phyloP scores from a whole-genome alignment of 2,329 filamentous ascomycete species.

The Colletotrichum siamense region DNA sequence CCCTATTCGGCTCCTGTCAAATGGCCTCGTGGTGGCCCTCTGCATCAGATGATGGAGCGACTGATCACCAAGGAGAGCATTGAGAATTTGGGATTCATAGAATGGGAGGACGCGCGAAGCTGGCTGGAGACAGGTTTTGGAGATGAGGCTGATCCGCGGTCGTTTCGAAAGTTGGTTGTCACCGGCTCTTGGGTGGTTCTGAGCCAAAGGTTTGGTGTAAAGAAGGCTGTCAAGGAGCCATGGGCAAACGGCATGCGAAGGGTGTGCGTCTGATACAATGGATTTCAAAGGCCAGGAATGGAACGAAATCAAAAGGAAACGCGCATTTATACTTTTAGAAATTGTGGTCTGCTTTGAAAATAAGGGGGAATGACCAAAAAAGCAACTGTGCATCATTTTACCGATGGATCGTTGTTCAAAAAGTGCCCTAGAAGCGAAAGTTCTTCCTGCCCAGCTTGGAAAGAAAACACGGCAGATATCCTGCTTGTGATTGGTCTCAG shows the following conservation, averaged over 20 bases:
- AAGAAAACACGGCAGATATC: not conserved
- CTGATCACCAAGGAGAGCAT: slow-evolving; percentile 42
- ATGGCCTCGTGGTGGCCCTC: slow-evolving; percentile 46
- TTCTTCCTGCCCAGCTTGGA: not conserved
- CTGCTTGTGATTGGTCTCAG: not conserved
- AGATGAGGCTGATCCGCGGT: slow-evolving; percentile 32
- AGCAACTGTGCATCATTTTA: not conserved
- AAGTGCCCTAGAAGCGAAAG: not conserved
- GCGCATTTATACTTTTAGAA: not conserved
- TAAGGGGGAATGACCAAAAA: not conserved
- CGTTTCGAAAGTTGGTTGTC: not conserved
- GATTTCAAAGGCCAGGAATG: not conserved
- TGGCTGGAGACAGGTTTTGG: slow-evolving; percentile 38
- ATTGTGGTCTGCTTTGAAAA: not conserved
- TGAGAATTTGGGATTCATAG: slow-evolving; percentile 42
- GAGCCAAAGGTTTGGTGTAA: slow-evolving; percentile 2
- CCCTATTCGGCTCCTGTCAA: slow-evolving; percentile 49
- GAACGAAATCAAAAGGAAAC: not conserved
- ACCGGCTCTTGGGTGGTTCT: slow-evolving; percentile 14
- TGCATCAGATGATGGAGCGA: slow-evolving; percentile 38
- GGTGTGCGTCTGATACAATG: not conserved
- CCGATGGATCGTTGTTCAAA: not conserved
- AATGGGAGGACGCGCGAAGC: slow-evolving; percentile 40
- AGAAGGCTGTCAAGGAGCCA: not conserved
- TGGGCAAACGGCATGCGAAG: not conserved